These are phyloP conservation scores for Corchorus olitorius DNA, from an alignment of 345 rosid genomes.

Conservation along the genomic window DNA sequence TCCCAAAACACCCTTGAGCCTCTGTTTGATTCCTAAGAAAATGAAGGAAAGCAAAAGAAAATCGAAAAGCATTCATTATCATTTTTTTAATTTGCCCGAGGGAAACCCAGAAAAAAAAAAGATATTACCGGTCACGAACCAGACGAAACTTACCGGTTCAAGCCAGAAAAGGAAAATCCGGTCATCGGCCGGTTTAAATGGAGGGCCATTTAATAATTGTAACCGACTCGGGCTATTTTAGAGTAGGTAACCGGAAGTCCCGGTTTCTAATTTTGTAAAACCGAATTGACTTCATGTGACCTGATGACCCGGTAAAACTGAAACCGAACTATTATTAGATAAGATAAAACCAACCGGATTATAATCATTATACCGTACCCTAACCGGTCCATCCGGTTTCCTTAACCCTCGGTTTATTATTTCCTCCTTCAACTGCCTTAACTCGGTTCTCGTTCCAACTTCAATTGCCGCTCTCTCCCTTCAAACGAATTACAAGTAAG, in stretches of 20 bases:
- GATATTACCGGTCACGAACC: no score
- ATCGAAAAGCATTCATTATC: no score
- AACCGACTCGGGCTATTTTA: neutral
- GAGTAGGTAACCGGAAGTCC: neutral
- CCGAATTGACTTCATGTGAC: neutral
- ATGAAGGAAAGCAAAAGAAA: neutral
- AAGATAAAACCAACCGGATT: constrained; percentile 4
- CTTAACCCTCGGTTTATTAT: constrained; percentile 9
- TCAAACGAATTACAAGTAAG: constrained; percentile 27
- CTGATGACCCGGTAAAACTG: neutral
- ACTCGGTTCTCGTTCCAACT: constrained; percentile 6
- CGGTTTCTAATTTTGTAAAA: neutral
- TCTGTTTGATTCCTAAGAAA: neutral
- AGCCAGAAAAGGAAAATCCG: neutral
- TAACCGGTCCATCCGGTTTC: constrained; percentile 22
- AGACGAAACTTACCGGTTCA: no score
- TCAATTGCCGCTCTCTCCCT: constrained; percentile 26
- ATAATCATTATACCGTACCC: constrained; percentile 16
- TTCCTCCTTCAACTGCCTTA: constrained; percentile 9
- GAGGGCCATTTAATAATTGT: neutral
- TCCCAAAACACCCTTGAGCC: neutral
- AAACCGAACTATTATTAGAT: neutral
- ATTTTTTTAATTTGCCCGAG: no score
- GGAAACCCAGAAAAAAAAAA: no score
- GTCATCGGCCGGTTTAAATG: neutral